Base-by-base conservation (phyloP, 2,329 filamentous ascomycete genomes). In the Cytospora paraplurivora region DNA sequence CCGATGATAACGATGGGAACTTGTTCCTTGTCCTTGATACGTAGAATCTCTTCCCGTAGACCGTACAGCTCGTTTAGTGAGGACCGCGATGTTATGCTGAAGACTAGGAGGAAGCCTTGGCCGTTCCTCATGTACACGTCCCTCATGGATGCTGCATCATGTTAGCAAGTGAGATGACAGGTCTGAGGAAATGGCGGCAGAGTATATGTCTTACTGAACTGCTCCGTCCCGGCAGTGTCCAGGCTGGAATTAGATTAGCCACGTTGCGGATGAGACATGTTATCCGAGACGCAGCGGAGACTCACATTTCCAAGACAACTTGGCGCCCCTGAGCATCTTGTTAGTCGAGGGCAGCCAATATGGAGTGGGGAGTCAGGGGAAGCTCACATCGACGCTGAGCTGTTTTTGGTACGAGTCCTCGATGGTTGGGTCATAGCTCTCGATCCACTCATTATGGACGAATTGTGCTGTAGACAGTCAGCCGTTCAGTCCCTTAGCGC, bases 91-190 rank as follows among this genome's bases (percentile, higher is more conserved):
- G 92, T 94, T 73, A 96, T 96, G 77, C 90, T 94, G 78, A 96
- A 97, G 63, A 96, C 93, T 44, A 97, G 84, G 62, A 97, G 85
- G 75, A 97, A 97, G 0, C 93, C 92, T 77, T 96, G 92, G 62
- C 92, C 92, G 47, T 92, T 91, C 74, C 95, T 95, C 91, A 97
- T 96, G 80, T 96, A 95, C 53, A 94, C 82, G 74, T 95, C 91
- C 73, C 91, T 85, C 84, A 87, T 87, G 62, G 84, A 84, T 70
- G 86, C 82, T 86, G 66, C 27, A 62, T 35, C 41, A n/a, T 65
- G 67, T 76, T 62, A 76, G 72, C 62, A 47, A 55, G 54, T 35
- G 53, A 47, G 53, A 56, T 35, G 53, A n/a, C 52, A 59, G 27
- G 81, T 88, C 77, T 82, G 94, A 91, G 94, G 77, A 96, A 96